Evolutionary conservation across 2,329 filamentous ascomycete genomes (phyloP).

Genomic region (Raffaelea deltoideospora): DNA sequence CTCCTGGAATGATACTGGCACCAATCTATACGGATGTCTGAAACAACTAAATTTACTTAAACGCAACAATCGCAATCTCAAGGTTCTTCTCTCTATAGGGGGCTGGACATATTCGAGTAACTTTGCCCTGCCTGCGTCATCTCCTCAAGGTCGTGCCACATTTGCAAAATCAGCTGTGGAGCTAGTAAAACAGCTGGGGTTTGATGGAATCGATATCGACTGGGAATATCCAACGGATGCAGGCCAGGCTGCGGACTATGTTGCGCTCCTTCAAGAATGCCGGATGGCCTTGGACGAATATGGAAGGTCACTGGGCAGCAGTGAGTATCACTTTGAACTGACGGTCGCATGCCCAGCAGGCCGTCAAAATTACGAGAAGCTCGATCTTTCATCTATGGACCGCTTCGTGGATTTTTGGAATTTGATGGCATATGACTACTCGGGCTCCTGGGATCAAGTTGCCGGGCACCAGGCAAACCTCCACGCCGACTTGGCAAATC

Average conservation of each 20-base stretch:
- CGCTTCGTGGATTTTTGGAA: constrained; percentile 58
- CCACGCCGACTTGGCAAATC: constrained; percentile 35
- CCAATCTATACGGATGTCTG: constrained; percentile 74
- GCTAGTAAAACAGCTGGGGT: constrained; percentile 65
- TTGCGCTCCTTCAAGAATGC: constrained; percentile 41
- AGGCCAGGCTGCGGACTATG: constrained; percentile 40
- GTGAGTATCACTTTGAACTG: constrained; percentile 42
- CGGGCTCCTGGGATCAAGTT: constrained; percentile 61
- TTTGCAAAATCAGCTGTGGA: constrained; percentile 65
- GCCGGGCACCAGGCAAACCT: constrained; percentile 75
- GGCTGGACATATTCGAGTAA: constrained; percentile 87
- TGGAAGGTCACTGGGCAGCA: constrained; percentile 23
- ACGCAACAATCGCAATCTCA: constrained; percentile 64
- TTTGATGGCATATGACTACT: constrained; percentile 79
- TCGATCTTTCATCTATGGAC: constrained; percentile 52
- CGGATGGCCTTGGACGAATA: constrained; percentile 45
- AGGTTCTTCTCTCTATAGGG: constrained; percentile 73
- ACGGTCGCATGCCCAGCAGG: constrained; percentile 51
- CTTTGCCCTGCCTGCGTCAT: constrained; percentile 62
- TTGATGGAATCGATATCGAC: constrained; percentile 44
- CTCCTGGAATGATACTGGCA: constrained; percentile 55
- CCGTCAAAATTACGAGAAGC: constrained; percentile 43
- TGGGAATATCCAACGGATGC: constrained; percentile 50
- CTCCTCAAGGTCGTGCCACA: constrained; percentile 46
- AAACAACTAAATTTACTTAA: constrained; percentile 84